Conservation (phyloP, 306 rosid genomes). For the Medicago arabica region DNA sequence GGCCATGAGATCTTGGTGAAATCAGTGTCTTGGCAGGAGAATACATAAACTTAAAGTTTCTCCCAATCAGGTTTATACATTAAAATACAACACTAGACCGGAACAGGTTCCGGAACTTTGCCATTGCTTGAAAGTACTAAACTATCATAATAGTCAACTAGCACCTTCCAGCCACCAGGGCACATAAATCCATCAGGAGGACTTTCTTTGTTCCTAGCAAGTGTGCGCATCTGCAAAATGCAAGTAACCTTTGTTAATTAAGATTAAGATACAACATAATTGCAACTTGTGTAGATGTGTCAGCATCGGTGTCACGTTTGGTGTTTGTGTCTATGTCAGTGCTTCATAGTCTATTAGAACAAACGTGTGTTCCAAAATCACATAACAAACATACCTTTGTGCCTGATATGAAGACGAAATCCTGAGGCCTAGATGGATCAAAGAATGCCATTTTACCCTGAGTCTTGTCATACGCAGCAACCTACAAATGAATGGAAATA, state of each 20-base stretch:
- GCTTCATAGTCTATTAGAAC: not conserved
- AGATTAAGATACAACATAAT: slow-evolving; percentile 25
- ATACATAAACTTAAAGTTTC: slow-evolving; percentile 46
- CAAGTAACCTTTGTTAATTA: slow-evolving; percentile 34
- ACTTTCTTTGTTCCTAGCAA: slow-evolving; percentile 88
- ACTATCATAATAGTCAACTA: slow-evolving; percentile 94
- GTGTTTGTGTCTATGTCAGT: not conserved
- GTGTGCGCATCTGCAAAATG: slow-evolving; percentile 81
- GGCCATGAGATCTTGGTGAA: slow-evolving; percentile 38
- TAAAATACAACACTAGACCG: slow-evolving; percentile 61
- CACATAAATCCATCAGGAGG: slow-evolving; percentile 99
- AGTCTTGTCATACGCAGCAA: slow-evolving; percentile 97
- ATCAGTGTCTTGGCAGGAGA: slow-evolving; percentile 52
- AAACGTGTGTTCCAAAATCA: not conserved
- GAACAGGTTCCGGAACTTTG: slow-evolving; percentile 80
- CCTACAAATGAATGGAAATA: slow-evolving; percentile 55
- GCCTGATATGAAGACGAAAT: slow-evolving; percentile 95
- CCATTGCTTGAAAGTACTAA: slow-evolving; percentile 55
- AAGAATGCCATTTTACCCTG: slow-evolving; percentile 98
- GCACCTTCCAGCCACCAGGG: slow-evolving; percentile 95
- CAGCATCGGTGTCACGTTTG: not conserved
- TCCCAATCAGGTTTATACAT: slow-evolving; percentile 54
- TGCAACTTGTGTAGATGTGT: not conserved
- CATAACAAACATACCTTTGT: slow-evolving; percentile 70
- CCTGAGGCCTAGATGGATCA: slow-evolving; percentile 91